Conservation (phyloP, 2,329 filamentous ascomycete species). For the Claviceps humidiphila region DNA sequence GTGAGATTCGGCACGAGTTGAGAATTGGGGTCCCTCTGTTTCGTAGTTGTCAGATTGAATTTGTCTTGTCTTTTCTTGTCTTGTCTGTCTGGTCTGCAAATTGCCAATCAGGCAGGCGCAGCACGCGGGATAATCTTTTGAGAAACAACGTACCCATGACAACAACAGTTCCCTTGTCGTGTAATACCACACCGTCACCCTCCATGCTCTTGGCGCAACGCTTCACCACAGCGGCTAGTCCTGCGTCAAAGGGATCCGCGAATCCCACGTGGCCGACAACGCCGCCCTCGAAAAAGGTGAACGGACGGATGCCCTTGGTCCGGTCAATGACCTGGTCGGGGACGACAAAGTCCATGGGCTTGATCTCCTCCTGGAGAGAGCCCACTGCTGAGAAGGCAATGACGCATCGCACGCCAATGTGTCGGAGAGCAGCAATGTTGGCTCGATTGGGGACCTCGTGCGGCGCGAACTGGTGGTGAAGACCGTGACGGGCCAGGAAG, state of each 20-base stretch:
- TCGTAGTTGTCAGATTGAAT: not conserved
- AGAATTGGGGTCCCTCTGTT: conserved; percentile 92
- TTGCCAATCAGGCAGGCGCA: too few species aligned
- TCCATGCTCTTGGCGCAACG: conserved; percentile 62
- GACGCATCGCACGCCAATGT: conserved; percentile 76
- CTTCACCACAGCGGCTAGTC: conserved; percentile 63
- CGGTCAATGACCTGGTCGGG: conserved; percentile 96
- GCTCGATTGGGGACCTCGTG: conserved; percentile 91
- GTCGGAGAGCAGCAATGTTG: conserved; percentile 94
- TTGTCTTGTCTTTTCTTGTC: not conserved
- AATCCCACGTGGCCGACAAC: conserved; percentile 92
- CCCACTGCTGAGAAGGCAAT: conserved; percentile 95
- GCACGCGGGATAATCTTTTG: not conserved
- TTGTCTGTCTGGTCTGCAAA: not conserved
- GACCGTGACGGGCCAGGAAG: conserved; percentile 86
- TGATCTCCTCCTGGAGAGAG: conserved; percentile 81
- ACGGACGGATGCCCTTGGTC: conserved; percentile 86
- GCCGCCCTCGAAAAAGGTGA: conserved; percentile 89
- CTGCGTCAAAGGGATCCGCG: conserved; percentile 82
- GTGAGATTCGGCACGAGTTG: conserved; percentile 86
- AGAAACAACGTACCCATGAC: conserved; percentile 62
- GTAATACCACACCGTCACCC: conserved; percentile 73
- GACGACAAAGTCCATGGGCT: conserved; percentile 90
- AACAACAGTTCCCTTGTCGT: conserved; percentile 72
- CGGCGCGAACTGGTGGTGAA: conserved; percentile 77